phyloP scores from a whole-genome alignment of 306 rosid species.

The Casuarina cunninghamiana region DNA sequence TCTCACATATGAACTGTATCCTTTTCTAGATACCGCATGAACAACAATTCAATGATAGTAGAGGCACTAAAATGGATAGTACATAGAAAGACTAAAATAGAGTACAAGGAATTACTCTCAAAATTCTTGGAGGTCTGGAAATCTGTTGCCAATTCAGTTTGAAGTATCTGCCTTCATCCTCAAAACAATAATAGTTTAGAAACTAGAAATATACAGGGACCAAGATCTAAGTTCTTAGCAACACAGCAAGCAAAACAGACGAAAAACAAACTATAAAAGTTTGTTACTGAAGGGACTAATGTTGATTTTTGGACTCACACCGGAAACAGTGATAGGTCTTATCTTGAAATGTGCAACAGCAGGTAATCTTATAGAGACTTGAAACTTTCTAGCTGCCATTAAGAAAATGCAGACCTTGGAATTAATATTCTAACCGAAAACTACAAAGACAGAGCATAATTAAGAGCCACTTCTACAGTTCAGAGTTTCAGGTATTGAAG shows the following conservation, averaged over 20 bases:
- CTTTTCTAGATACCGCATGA: background rate
- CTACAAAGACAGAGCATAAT: background rate
- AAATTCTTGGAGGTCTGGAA: conserved; percentile 29
- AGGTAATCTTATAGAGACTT: background rate
- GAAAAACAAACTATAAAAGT: background rate
- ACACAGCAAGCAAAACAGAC: background rate
- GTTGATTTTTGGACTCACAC: background rate
- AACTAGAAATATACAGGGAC: background rate
- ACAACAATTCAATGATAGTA: background rate
- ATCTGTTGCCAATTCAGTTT: conserved; percentile 49
- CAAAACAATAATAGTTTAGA: conserved; percentile 39
- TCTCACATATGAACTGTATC: background rate
- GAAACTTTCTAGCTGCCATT: background rate
- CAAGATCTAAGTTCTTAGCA: background rate
- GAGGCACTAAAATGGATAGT: background rate
- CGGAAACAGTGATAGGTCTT: background rate
- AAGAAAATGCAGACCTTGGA: background rate
- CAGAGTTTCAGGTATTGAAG: background rate
- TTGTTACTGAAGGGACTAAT: background rate
- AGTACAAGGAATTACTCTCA: conserved; percentile 52
- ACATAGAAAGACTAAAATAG: conserved; percentile 6
- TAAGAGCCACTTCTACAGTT: background rate
- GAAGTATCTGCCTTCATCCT: conserved; percentile 83
- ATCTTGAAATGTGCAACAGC: background rate
- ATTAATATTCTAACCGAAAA: background rate